Base-by-base conservation (phyloP, 1,284 basidiomycete species). In the Entoloma clypeatum region DNA sequence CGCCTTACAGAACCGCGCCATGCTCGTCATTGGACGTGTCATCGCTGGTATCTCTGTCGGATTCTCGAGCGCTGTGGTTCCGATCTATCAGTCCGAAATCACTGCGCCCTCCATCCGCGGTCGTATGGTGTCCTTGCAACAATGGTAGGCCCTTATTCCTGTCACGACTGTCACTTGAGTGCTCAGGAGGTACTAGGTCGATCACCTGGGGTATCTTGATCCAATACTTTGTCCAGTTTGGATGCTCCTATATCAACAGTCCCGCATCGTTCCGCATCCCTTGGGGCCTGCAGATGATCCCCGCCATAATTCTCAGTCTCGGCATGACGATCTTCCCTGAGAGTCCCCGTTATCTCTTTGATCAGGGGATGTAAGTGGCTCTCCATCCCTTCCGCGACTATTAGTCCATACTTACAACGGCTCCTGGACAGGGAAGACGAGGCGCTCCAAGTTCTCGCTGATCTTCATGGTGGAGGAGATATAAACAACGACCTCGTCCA, bases 281-380 rank as follows among this genome's bases (percentile, higher is more conserved):
- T 9, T 86, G 83, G 84, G 82, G 79, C 43, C 64, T 89, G 14
- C 86, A 88, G 57, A 74, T 83, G 67, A 84, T 89, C 39, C 85
- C 85, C 19, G 86, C 79, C 8, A 72, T 86, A 44, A 47, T 88
- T 7, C 71, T 87, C 22, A 75, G 75, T 32, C 14, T 74, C n/a
- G 82, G 85, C 34, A 87, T 89, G 83, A 42, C 71, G 16, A 52
- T 70, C 44, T 81, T 85, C 70, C 81, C 81, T 0, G 79, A 84
- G 55, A 74, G 72, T 35, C 81, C 82, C 8, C 72, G 83, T 56
- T 86, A 75, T 74, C 70, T 87, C 30, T 62, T 86, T 43, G 83
- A 86, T 53, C 68, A 78, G 41, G 67, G 67, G 48, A 68, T 69
- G 74, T 74, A 42, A 25, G 65, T 56, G 3, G 23, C 5, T 14